phyloP scores from a whole-genome alignment of 179 eudicot genomes.

The Amaranthus tricolor region DNA sequence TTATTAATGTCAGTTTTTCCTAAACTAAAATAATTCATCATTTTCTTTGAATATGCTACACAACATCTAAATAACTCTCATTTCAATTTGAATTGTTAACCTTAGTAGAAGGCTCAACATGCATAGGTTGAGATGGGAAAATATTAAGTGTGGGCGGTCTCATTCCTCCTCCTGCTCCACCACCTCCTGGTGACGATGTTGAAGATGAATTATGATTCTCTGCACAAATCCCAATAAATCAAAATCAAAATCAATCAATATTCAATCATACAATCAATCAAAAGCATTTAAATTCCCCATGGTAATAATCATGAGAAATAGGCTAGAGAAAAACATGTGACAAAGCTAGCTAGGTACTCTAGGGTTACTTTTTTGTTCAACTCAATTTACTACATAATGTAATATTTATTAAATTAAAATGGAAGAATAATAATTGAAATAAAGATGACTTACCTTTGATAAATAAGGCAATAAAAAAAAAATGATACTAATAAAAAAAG shows the following conservation, averaged over 20 bases:
- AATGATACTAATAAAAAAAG: neutral
- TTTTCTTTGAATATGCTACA: too few species aligned
- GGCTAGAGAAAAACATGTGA: conserved; percentile 11
- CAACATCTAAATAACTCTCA: too few species aligned
- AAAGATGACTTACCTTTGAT: neutral
- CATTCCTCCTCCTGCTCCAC: conserved; percentile 54
- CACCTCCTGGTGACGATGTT: conserved; percentile 14
- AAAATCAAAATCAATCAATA: neutral
- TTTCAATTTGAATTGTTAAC: conserved; percentile 15
- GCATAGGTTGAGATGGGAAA: conserved; percentile 99
- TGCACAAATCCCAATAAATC: conserved; percentile 31
- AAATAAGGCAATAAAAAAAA: neutral
- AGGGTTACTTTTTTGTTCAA: too few species aligned
- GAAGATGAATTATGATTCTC: conserved; percentile 43
- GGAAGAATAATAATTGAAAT: neutral
- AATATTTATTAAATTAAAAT: neutral
- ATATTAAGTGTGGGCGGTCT: conserved; percentile 90
- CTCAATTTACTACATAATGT: neutral
- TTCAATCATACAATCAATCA: conserved; percentile 13
- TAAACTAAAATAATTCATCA: too few species aligned
- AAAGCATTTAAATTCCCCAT: too few species aligned
- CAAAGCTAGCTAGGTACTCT: neutral
- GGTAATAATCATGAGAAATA: conserved; percentile 1
- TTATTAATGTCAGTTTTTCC: too few species aligned
- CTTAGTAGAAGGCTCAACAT: conserved; percentile 66